Conservation (phyloP, 2,329 filamentous ascomycete species). For the Pezicula carpinea region DNA sequence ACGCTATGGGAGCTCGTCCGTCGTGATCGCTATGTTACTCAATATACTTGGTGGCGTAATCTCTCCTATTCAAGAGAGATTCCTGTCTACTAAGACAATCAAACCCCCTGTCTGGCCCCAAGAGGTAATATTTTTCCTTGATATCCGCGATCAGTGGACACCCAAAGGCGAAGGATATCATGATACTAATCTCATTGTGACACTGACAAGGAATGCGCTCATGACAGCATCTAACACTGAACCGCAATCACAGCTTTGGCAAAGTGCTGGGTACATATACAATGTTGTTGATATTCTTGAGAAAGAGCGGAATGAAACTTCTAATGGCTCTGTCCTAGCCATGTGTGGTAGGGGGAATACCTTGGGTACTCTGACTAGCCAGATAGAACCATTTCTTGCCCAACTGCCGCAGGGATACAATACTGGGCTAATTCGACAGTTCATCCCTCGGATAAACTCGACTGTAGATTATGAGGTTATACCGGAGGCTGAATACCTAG, state of each 20-base stretch:
- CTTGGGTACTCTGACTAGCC: not conserved
- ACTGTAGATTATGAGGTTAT: constrained; percentile 17
- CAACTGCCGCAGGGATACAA: constrained; percentile 18
- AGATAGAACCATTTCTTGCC: constrained; percentile 22
- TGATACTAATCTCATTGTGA: not conserved
- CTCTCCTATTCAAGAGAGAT: constrained; percentile 21
- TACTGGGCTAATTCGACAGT: constrained; percentile 27
- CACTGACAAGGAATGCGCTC: not conserved
- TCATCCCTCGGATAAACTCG: constrained; percentile 26
- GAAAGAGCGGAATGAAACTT: not conserved
- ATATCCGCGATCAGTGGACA: constrained; percentile 1
- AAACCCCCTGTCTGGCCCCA: constrained; percentile 3
- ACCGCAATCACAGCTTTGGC: constrained; percentile 4
- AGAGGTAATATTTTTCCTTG: not conserved
- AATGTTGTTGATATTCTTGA: not conserved
- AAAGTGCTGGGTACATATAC: not conserved
- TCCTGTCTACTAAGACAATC: constrained; percentile 12
- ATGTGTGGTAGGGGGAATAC: not conserved
- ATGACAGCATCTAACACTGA: not conserved
- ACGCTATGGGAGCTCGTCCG: constrained; percentile 18
- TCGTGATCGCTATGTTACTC: constrained; percentile 19
- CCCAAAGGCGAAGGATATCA: not conserved
- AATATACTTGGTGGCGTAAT: constrained; percentile 17
- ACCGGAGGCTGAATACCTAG: constrained; percentile 13
- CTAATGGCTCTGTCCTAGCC: not conserved